These are phyloP conservation scores for Heimioporus sp. DNA, from an alignment of 768 basidiomycete species.

Conservation along the genomic window DNA sequence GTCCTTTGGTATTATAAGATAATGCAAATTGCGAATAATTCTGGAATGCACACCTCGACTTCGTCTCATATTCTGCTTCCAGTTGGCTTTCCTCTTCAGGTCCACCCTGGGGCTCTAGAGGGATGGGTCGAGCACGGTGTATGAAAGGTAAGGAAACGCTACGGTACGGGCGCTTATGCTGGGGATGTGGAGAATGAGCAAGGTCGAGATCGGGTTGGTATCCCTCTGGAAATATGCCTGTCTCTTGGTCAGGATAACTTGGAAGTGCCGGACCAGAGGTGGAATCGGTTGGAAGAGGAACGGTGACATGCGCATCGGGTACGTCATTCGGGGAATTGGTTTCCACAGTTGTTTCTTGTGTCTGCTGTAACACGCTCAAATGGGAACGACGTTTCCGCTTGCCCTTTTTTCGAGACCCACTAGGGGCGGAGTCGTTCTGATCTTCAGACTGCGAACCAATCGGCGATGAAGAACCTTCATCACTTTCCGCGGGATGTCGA, in stretches of 20 bases:
- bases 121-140: slow-evolving; percentile 24
- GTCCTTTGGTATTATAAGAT: slow-evolving; percentile 39
- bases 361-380: slow-evolving; percentile 20
- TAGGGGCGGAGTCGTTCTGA: slow-evolving; percentile 27
- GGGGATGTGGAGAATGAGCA: background rate
- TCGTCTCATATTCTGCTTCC: slow-evolving; percentile 54
- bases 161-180: slow-evolving; percentile 18
- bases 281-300: slow-evolving; percentile 6
- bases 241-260: slow-evolving; percentile 6
- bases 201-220: background rate
- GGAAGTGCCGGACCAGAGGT: background rate
- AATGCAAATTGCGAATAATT: background rate
- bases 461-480: slow-evolving; percentile 46
- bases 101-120: slow-evolving; percentile 35
- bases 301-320: slow-evolving; percentile 1
- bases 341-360: slow-evolving; percentile 13
- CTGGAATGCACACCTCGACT: slow-evolving; percentile 17
- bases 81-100: slow-evolving; percentile 46
- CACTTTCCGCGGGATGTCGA: slow-evolving; percentile 39
- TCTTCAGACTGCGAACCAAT: slow-evolving; percentile 47
- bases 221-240: background rate
- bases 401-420: slow-evolving; percentile 5
- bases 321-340: slow-evolving; percentile 4
- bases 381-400: slow-evolving; percentile 24
- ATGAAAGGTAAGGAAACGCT: slow-evolving; percentile 36